Evolutionary conservation across 352 stramenopile genomes (phyloP), one percentile per base, ranked within the genome.

Genomic region (Globisporangium rhizosaccharum): DNA sequence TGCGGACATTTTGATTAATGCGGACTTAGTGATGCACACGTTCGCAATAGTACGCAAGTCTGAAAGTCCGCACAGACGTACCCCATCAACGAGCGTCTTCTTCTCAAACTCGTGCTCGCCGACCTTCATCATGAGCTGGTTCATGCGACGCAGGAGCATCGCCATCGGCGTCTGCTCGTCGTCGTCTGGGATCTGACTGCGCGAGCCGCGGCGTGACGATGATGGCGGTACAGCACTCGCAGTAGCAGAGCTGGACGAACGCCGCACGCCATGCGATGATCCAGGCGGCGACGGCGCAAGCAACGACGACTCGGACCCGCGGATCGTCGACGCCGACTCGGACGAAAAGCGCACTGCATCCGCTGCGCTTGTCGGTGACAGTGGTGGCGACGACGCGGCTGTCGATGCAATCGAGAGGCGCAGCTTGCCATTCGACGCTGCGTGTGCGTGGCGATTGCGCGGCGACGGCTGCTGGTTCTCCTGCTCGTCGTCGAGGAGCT

Each of bases 71-170:
- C 10, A 12, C 7, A 1, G 5, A 61, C 62, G 28, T 57, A 86
- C 76, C 63, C 74, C 68, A 45, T 90, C 79, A 46, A 92, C 82
- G 26, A 93, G 76, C 63, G 72, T 88, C 61, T 89, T 90, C 73
- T 93, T 93, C 66, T 93, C 84, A 48, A 92, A 93, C 62, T 93
- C 84, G 72, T 92, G 84, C 59, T 93, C 82, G 51, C 84, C 84
- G 11, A 84, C 82, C 61, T 89, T 87, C 51, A 93, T 68, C 82
- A 92, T 91, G n/a, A 93, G 69, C 44, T 78, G 72, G 64, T 93
- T 93, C 54, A 93, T 72, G 42, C 84, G 70, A 45, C 85, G 86
- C 15, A 93, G 64, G 54, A 93, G 66, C 84, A 93, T 92, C 9
- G 69, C 53, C 74, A 93, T 90, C 2, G 82, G 58, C 25, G 72